A percentile compares a stretch with the other conserved stretches of the same genome.
phyloP scores from a whole-genome alignment of 768 basidiomycete genomes.

The Termitomyces sp. region DNA sequence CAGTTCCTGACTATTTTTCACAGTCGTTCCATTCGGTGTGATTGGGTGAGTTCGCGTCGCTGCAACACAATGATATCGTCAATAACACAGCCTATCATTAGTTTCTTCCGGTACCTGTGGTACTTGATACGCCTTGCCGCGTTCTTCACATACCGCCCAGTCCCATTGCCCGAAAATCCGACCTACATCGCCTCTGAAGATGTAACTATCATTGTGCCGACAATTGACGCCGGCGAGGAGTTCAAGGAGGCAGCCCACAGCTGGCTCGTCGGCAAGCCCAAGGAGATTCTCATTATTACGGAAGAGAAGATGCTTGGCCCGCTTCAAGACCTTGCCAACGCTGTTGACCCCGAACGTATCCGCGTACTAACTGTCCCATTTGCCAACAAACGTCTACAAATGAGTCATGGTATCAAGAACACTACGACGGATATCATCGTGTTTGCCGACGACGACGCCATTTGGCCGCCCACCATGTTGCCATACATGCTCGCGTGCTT shows the following conservation, averaged over 20 bases:
- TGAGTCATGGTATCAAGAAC: conserved; percentile 89
- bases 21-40: conserved; percentile 87
- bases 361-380: conserved; percentile 87
- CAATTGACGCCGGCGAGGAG: conserved; percentile 93
- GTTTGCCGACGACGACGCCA: conserved; percentile 93
- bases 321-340: conserved; percentile 82
- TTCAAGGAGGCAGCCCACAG: conserved; percentile 90
- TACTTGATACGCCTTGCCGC: conserved; percentile 81
- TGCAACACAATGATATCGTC: neutral
- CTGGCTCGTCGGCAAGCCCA: conserved; percentile 90
- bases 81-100: conserved; percentile 23
- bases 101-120: conserved; percentile 94
- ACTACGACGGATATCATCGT: conserved; percentile 91
- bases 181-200: conserved; percentile 89
- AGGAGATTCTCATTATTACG: conserved; percentile 64
- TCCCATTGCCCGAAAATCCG: conserved; percentile 85
- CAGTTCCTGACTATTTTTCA: conserved; percentile 12
- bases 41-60: conserved; percentile 54
- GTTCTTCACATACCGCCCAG: conserved; percentile 76
- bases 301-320: conserved; percentile 91
- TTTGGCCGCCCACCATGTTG: conserved; percentile 91
- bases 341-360: conserved; percentile 79
- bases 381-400: conserved; percentile 91
- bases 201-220: conserved; percentile 95
- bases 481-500: conserved; percentile 88